Base-by-base conservation (phyloP, 768 basidiomycete species). In the Mycena kentingensis region DNA sequence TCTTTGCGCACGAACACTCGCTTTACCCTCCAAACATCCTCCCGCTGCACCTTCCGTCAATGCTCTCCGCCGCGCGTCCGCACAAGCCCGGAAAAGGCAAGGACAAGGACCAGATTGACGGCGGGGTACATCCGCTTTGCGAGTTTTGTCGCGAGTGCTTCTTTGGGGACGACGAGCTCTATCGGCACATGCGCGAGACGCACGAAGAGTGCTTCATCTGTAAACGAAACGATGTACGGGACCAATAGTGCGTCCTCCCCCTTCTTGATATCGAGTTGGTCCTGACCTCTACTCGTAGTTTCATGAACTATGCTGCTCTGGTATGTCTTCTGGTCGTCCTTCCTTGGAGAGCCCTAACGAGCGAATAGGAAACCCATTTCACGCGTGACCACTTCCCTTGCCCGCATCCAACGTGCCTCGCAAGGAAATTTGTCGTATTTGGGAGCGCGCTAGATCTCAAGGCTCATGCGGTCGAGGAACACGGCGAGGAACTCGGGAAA, bases 201-300 rank as follows among this genome's bases (percentile, higher is more conserved):
- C 96, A 99, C 70, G 96, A 99, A 68, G 95, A 98, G 63, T 98
- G 96, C 67, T 97, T 97, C 60, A 69, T 99, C 13, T 99, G 97
- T 69, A 93, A 92, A 65, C 79, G 88, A 25, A 81, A 87, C 50
- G 93, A 87, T 6, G 61, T 90, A 34, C 76, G 80, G 58, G 84
- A 94, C 68, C 84, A 93, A 71, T 94, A 97, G 93, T 97, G 63
- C 64, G 93, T 80, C 13, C 16, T 29, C 55, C 38, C 5, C 32
- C 52, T 29, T 21, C 46, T 36, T 55, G 13, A 24, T 31, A 12
- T 29, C 18, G 10, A 21, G 26, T 27, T n/a, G 28, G 39, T 35
- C 50, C 15, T 53, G 32, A 36, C 13, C 26, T n/a, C 16, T 46
- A 32, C 24, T 34, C 12, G 2, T 52, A 95, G 90, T 68, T 93